Conservation (phyloP, 1,284 basidiomycete species). For the Trichosporon inkin region DNA sequence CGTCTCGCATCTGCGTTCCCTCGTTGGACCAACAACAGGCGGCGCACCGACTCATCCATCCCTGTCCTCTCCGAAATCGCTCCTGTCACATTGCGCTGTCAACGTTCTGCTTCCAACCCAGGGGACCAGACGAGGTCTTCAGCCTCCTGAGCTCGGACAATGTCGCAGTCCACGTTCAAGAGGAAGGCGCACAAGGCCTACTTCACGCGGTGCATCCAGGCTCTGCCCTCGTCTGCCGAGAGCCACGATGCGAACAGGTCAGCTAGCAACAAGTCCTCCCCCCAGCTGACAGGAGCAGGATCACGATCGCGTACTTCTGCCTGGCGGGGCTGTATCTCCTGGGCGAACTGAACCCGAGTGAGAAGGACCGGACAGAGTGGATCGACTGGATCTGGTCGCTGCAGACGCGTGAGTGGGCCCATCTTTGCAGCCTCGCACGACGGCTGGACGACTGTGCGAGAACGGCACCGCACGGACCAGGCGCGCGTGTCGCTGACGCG, state of each 20-base stretch:
- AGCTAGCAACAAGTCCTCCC: neutral
- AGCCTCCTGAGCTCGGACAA: slow-evolving; percentile 3
- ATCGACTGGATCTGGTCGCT: slow-evolving; percentile 82
- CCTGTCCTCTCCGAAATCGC: too few species aligned
- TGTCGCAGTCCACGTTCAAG: slow-evolving; percentile 44
- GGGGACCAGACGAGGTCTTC: too few species aligned
- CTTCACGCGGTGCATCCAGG: slow-evolving; percentile 44
- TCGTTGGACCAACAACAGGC: too few species aligned
- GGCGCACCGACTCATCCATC: too few species aligned
- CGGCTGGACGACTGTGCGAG: neutral
- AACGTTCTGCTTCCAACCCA: too few species aligned
- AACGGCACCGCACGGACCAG: neutral
- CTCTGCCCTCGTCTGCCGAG: slow-evolving; percentile 42
- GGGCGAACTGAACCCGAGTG: slow-evolving; percentile 56
- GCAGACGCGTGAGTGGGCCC: slow-evolving; percentile 55
- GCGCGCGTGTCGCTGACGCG: neutral
- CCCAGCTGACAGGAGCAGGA: slow-evolving; percentile 51
- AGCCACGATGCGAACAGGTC: slow-evolving; percentile 48
- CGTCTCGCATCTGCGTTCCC: too few species aligned
- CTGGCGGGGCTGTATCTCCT: slow-evolving; percentile 72
- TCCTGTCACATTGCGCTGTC: too few species aligned
- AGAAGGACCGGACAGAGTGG: slow-evolving; percentile 62
- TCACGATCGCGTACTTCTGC: slow-evolving; percentile 80
- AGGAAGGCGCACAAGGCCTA: slow-evolving; percentile 47
- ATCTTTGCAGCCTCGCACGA: neutral